These are phyloP conservation scores for Capillidium heterosporum DNA, from an alignment of 371 early-diverging fungal genomes.

Conservation along the genomic window DNA sequence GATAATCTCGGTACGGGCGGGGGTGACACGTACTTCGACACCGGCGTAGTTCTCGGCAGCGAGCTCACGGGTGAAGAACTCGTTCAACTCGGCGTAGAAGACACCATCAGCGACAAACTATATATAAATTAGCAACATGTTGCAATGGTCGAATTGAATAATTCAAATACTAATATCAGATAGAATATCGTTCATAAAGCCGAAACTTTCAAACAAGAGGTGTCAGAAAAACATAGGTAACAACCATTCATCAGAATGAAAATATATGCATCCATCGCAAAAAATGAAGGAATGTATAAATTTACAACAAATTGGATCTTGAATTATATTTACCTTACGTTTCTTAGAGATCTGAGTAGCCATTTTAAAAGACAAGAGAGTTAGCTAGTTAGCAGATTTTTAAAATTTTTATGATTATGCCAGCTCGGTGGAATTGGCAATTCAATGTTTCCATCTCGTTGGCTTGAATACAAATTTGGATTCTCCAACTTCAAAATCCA, in stretches of 20 bases:
- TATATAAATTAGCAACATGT: background rate
- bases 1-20: conserved; percentile 97
- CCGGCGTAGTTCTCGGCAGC: conserved; percentile 86
- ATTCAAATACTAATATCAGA: background rate
- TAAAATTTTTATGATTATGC: no score
- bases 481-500: no score
- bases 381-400: no score
- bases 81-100: conserved; percentile 98
- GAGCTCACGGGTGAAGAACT: conserved; percentile 91
- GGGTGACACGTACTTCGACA: conserved; percentile 96
- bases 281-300: no score
- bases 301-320: no score
- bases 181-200: background rate
- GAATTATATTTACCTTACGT: background rate
- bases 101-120: conserved; percentile 98
- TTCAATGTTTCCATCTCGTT: no score
- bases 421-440: no score
- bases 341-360: conserved; percentile 6
- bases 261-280: background rate
- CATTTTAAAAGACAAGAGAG: background rate
- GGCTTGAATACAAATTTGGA: no score
- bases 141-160: background rate
- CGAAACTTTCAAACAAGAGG: background rate
- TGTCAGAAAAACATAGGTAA: background rate
- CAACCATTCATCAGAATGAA: background rate